Evolutionary conservation across 306 rosid species (phyloP), one percentile per base, ranked within the genome.

Genomic region (Ceratonia siliqua): DNA sequence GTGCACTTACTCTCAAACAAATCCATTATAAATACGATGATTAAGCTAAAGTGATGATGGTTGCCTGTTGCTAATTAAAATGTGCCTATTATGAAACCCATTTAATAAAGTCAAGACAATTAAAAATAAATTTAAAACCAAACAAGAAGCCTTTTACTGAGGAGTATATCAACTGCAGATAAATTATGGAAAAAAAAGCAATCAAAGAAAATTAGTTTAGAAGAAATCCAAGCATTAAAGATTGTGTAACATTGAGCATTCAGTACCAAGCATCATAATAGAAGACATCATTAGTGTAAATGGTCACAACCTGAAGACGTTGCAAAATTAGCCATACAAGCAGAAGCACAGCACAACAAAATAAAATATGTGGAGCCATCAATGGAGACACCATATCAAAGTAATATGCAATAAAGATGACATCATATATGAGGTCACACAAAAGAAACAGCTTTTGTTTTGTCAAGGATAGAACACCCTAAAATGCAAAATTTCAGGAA

Each of bases 41-140:
- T 18, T 4, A 4, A 36, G 22, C 6, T 25, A 10, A 62, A 35
- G 35, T 17, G 28, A 36, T n/a, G 22, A 32, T 6, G 3, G 3
- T 42, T 59, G 3, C 6, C 8, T 32, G 6, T 1, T 7, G 33
- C 20, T 32, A 2, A 17, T 58, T 59, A 33, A 33, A 33, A 59
- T n/a, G 8, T 21, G 8, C 33, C 43, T 15, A 21, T 7, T 7
- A 33, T 17, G 3, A 32, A 32, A 59, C 27, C 24, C 25, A 15
- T 30, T n/a, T 4, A 8, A 30, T 8, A 59, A 59, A 59, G 21
- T 33, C 15, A 50, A 50, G 25, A 18, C 56, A 62, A 35, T 15
- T 20, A 4, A 7, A 86, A 85, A 68, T n/a, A 83, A 83, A 66
- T 79, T 86, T 38, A 83, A 85, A 76, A 85, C 89, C 71, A 49